Evolutionary conservation across 345 rosid species (phyloP).

Genomic region (Eucalyptus lansdowneana): DNA sequence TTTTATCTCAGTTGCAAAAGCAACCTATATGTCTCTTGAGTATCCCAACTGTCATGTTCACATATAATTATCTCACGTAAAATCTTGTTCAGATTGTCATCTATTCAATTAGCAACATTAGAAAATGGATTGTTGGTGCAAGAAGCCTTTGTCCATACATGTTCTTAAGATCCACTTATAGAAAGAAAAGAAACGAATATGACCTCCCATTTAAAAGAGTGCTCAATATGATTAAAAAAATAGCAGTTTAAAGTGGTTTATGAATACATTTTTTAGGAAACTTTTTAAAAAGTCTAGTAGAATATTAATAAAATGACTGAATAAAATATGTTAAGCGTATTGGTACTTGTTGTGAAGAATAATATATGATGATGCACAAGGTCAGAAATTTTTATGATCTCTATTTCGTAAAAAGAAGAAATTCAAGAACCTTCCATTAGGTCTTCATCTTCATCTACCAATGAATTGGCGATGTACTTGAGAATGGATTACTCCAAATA

Average conservation of each 20-base stretch:
- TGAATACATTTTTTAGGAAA: too few relatives aligned
- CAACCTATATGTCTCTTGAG: too few relatives aligned
- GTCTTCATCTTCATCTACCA: too few relatives aligned
- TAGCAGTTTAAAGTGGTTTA: not conserved
- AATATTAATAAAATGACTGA: not conserved
- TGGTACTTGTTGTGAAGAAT: too few relatives aligned
- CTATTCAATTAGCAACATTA: not conserved
- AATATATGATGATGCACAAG: not conserved
- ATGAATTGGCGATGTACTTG: too few relatives aligned
- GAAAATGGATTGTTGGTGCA: too few relatives aligned
- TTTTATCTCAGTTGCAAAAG: fast-evolving
- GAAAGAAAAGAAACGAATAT: not conserved
- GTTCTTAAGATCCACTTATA: not conserved
- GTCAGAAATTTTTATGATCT: not conserved
- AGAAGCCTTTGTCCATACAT: not conserved
- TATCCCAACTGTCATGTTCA: too few relatives aligned
- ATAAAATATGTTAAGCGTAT: too few relatives aligned
- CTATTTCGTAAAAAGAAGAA: not conserved
- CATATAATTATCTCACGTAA: not conserved
- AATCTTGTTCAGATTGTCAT: not conserved
- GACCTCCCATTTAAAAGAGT: not conserved
- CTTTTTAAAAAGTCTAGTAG: not conserved
- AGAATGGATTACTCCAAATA: too few relatives aligned
- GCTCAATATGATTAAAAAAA: not conserved
- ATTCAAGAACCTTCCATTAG: too few relatives aligned